Evolutionary conservation across 2,329 filamentous ascomycete genomes (phyloP), one percentile per base, ranked within the genome.

Genomic region (Shiraia bambusicola): DNA sequence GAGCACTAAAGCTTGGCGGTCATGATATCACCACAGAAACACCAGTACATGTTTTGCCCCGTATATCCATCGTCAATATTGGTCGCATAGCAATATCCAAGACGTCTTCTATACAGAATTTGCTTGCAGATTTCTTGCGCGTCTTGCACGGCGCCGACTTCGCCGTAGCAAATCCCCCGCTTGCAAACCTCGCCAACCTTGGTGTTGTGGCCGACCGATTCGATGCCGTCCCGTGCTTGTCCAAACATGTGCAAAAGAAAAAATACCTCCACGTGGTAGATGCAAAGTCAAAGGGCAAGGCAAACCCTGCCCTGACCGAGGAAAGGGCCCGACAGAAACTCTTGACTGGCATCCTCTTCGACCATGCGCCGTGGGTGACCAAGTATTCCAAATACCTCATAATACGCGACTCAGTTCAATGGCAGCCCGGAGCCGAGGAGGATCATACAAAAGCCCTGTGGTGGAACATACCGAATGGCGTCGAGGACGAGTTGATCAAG

Each of bases 181-280:
- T 87, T 50, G 69, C 78, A 6, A 85, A 85, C 50, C 72, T 87
- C 9, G 79, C 82, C 11, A 85, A 84, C 2, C 70, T 90, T 28
- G 81, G 84, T 28, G 77, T 88, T 37, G 77, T 88, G 41, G 84
- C 86, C 8, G 87, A 90, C 64, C 80, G 84, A 31, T 90, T 88
- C 66, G 83, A 86, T 67, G 85, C 83, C 45, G 68, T 81, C 2
- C 63, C 72, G 2, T 63, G 73, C 9, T 74, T 88, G 2, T 72
- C 78, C 7, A 72, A 71, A 33, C 80, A 81, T 49, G 65, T 85
- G 13, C 74, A 73, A 34, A 63, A 63, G 37, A 72, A 68, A 55
- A 74, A 71, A 51, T 64, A 69, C 19, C 45, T 74, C 14, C 60
- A 68, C 26, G 45, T 64, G 13, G 59, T 75, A 5, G 74, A 76